Evolutionary conservation across 768 basidiomycete genomes (phyloP).

Genomic region (Russula lepida): DNA sequence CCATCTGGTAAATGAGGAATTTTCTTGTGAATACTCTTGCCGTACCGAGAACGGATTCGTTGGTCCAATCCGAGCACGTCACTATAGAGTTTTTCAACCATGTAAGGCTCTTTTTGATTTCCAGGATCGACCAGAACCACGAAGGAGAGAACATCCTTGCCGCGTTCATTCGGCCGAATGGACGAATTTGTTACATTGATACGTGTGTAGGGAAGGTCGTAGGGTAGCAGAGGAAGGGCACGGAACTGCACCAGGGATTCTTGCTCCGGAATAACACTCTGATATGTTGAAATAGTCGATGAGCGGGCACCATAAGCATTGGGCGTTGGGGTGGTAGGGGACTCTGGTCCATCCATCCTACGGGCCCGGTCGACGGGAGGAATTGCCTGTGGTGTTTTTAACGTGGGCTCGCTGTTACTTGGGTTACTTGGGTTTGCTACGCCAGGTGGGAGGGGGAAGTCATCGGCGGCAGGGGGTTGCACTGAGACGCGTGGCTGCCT

Average conservation of each 20-base stretch:
- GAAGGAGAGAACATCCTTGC: conserved; percentile 89
- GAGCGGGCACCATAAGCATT: conserved; percentile 13
- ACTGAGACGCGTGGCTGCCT: conserved; percentile 1
- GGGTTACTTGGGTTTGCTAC: conserved; percentile 1
- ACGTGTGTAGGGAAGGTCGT: conserved; percentile 65
- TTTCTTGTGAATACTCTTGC: conserved; percentile 67
- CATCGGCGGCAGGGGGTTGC: conserved; percentile 17
- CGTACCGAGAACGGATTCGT: conserved; percentile 48
- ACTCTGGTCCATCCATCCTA: conserved; percentile 20
- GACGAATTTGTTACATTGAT: conserved; percentile 71
- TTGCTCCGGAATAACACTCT: conserved; percentile 23
- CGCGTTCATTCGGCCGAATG: conserved; percentile 81
- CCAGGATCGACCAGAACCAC: conserved; percentile 68
- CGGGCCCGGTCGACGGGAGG: conserved; percentile 1
- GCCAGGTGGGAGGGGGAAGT: conserved; percentile 21
- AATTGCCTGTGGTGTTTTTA: not conserved
- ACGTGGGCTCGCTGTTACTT: conserved; percentile 4
- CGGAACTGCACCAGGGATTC: conserved; percentile 44
- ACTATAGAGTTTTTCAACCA: conserved; percentile 88
- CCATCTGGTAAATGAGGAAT: conserved; percentile 82
- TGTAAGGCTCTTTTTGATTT: conserved; percentile 64
- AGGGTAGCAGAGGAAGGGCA: conserved; percentile 58
- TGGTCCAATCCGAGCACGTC: conserved; percentile 87
- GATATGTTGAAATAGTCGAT: conserved; percentile 14
- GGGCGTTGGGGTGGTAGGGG: conserved; percentile 18